These are phyloP conservation scores for Fusarium sp. DNA, from an alignment of 2,329 filamentous ascomycete genomes.

Conservation along the genomic window DNA sequence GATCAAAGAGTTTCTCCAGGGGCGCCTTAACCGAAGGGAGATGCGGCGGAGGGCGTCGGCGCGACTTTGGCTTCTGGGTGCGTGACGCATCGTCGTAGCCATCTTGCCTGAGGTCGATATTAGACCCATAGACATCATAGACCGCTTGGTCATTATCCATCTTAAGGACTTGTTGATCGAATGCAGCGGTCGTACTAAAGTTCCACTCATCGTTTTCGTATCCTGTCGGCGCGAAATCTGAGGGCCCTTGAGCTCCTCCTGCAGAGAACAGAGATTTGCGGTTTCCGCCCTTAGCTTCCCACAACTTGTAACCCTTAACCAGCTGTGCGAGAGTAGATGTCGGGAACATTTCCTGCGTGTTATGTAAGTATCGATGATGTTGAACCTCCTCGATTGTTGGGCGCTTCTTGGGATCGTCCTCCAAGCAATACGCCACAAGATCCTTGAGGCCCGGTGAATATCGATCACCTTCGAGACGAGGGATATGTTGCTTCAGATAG, in stretches of 20 bases:
- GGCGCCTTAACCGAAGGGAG: slow-evolving; percentile 69
- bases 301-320: slow-evolving; percentile 78
- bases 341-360: slow-evolving; percentile 72
- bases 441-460: slow-evolving; percentile 77
- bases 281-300: slow-evolving; percentile 80
- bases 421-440: slow-evolving; percentile 79
- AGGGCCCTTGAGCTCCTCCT: slow-evolving; percentile 68
- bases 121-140: slow-evolving; percentile 70
- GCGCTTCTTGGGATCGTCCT: slow-evolving; percentile 74
- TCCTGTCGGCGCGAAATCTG: slow-evolving; percentile 57
- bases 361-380: slow-evolving; percentile 75
- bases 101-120: slow-evolving; percentile 64
- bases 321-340: slow-evolving; percentile 72
- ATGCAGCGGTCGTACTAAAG: slow-evolving; percentile 74
- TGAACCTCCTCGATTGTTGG: slow-evolving; percentile 78
- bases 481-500: slow-evolving; percentile 71
- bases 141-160: slow-evolving; percentile 68
- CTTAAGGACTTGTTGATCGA: slow-evolving; percentile 68
- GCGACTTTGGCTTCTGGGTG: slow-evolving; percentile 64
- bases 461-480: slow-evolving; percentile 76
- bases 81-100: slow-evolving; percentile 63
- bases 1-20: slow-evolving; percentile 74
- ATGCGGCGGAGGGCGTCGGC: slow-evolving; percentile 68
- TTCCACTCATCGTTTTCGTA: slow-evolving; percentile 73
- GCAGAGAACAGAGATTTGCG: slow-evolving; percentile 73